Conservation (phyloP, 2,329 filamentous ascomycete species). For the Xenosphaeropsis pyriputrescens region DNA sequence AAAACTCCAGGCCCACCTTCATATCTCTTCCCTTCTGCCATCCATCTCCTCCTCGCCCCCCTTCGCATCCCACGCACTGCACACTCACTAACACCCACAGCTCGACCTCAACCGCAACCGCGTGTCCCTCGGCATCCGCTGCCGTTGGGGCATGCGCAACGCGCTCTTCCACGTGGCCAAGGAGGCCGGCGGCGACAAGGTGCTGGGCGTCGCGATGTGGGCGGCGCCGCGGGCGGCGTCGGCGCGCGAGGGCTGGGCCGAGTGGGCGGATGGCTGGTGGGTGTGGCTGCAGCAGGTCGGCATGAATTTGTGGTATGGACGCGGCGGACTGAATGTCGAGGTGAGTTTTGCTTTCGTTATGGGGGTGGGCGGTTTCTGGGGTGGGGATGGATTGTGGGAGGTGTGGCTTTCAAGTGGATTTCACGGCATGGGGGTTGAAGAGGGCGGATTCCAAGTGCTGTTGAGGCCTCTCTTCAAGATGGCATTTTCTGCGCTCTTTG, state of each 20-base stretch:
- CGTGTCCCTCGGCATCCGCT: conserved; percentile 47
- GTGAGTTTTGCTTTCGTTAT: conserved; percentile 16
- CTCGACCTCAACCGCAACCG: conserved; percentile 27
- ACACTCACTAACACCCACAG: conserved; percentile 6
- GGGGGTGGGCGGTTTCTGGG: too few relatives aligned
- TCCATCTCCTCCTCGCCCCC: too few relatives aligned
- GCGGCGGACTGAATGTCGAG: conserved; percentile 51
- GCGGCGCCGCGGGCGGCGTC: conserved; percentile 36
- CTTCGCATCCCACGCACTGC: too few relatives aligned
- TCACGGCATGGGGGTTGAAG: too few relatives aligned
- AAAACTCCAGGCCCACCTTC: too few relatives aligned
- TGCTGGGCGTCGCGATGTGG: conserved; percentile 64
- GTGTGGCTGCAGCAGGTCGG: conserved; percentile 49
- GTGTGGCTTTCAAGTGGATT: too few relatives aligned
- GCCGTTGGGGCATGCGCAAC: conserved; percentile 55
- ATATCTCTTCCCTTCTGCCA: background rate
- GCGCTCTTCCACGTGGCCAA: conserved; percentile 58
- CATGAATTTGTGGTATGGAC: conserved; percentile 55
- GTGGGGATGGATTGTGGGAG: too few relatives aligned
- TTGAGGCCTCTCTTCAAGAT: too few relatives aligned
- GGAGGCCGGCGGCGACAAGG: conserved; percentile 32
- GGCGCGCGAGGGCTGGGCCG: conserved; percentile 38
- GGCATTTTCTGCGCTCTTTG: too few relatives aligned
- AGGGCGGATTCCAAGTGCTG: background rate
- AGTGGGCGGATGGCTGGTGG: conserved; percentile 49